Evolutionary conservation across 345 rosid species (phyloP), one percentile per base, ranked within the genome.

Genomic region (Excoecaria agallocha): DNA sequence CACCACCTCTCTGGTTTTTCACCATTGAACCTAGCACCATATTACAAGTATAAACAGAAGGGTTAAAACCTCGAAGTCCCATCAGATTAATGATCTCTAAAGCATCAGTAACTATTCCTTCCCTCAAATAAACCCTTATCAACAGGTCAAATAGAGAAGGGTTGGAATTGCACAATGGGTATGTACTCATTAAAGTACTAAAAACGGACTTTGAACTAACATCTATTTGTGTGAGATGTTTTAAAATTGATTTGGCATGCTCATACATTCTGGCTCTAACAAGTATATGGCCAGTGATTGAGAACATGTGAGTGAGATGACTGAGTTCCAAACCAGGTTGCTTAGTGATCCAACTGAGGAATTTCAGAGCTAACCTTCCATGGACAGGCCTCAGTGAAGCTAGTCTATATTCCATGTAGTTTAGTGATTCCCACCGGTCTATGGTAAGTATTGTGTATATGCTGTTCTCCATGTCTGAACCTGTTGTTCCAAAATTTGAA

Each of bases 391-490:
- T 86, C 56, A 92, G 80, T 45, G 85, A 82, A 70, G 89, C 85
- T 55, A 86, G 82, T 72, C 73, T 90, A 78, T 94, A 94, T 3
- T 84, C 85, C 96, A 92, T 92, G 80, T 85, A 90, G 79, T 89
- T 94, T 65, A 94, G 85, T 41, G 97, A 94, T 70, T 91, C 91
- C 97, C 97, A 92, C 58, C 98, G 87, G 71, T 80, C 88, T 81
- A 92, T 81, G 5, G 97, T 92, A 56, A 94, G 91, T 73, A 92
- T 85, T 48, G 82, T 80, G 69, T 86, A 90, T 81, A 90, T 83
- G 73, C 98, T 90, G 74, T 82, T 86, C 83, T 89, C 97, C 94
- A 81, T 79, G 24, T 79, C 93, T 58, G 72, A 38, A 10, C 85
- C 86, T 70, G n/a, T 6, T 4, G 20, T 8, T 61, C n/a, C 46